phyloP scores from a whole-genome alignment of 768 basidiomycete species.

The Amanita subjunquillea region DNA sequence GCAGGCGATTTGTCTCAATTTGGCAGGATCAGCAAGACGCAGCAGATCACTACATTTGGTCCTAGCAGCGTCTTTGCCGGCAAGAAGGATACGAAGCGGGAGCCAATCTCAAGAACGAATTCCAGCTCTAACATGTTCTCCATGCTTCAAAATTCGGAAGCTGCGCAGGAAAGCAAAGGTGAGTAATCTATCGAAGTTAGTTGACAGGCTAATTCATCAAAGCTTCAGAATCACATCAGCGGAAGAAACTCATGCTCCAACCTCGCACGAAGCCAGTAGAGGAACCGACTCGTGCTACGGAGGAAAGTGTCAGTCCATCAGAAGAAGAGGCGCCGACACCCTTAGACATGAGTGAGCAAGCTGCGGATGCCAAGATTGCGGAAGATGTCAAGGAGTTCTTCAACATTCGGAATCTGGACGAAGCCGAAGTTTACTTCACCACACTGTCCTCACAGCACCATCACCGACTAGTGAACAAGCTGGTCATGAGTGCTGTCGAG shows the following conservation, averaged over 20 bases:
- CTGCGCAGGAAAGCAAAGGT: slow-evolving; percentile 46
- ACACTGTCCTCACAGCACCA: slow-evolving; percentile 59
- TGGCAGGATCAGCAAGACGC: slow-evolving; percentile 68
- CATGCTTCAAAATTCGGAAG: slow-evolving; percentile 64
- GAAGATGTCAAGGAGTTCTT: slow-evolving; percentile 86
- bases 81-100: slow-evolving; percentile 61
- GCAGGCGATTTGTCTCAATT: slow-evolving; percentile 83
- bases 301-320: slow-evolving; percentile 39
- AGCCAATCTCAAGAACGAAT: slow-evolving; percentile 68
- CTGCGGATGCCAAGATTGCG: slow-evolving; percentile 64
- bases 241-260: slow-evolving; percentile 63
- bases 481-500: slow-evolving; percentile 68
- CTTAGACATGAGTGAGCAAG: slow-evolving; percentile 50
- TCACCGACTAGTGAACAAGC: slow-evolving; percentile 57
- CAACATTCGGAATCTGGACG: slow-evolving; percentile 71
- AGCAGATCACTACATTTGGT: slow-evolving; percentile 62
- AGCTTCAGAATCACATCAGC: slow-evolving; percentile 41
- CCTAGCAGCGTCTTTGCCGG: slow-evolving; percentile 77
- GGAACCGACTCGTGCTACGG: slow-evolving; percentile 34
- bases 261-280: slow-evolving; percentile 72
- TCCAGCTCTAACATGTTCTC: slow-evolving; percentile 85
- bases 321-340: slow-evolving; percentile 29
- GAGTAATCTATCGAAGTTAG: slow-evolving; percentile 12
- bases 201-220: slow-evolving; percentile 13
- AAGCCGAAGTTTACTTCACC: slow-evolving; percentile 82